phyloP scores from a whole-genome alignment of 768 basidiomycete genomes.

The Suillus weaverae region DNA sequence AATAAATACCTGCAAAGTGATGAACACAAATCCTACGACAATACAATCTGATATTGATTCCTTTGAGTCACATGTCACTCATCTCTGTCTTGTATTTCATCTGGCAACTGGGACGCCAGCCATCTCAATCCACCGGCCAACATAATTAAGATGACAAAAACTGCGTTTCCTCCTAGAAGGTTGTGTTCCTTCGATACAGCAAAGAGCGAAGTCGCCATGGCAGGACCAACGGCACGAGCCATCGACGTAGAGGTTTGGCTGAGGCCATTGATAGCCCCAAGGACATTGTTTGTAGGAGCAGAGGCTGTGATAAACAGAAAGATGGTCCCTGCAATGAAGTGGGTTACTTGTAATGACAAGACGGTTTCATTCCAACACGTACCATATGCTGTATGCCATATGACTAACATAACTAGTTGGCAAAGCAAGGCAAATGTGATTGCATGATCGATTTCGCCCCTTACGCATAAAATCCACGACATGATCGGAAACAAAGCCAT shows the following conservation, averaged over 20 bases:
- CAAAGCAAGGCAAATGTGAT: constrained; percentile 39
- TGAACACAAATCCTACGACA: not conserved
- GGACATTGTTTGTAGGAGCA: constrained; percentile 51
- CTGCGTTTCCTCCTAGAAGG: constrained; percentile 49
- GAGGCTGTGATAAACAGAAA: constrained; percentile 55
- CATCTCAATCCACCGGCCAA: constrained; percentile 29
- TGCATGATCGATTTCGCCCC: constrained; percentile 19
- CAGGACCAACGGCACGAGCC: constrained; percentile 51
- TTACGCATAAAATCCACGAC: constrained; percentile 35
- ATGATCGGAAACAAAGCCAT: constrained; percentile 46
- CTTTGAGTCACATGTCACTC: constrained; percentile 8
- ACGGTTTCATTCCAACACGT: constrained; percentile 12
- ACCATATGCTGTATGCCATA: constrained; percentile 47
- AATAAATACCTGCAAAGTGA: not conserved
- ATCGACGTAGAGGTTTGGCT: constrained; percentile 48
- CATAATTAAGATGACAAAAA: constrained; percentile 42
- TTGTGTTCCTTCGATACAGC: constrained; percentile 51
- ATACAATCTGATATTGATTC: not conserved
- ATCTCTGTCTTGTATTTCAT: constrained; percentile 36
- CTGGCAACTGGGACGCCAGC: constrained; percentile 24
- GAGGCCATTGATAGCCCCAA: constrained; percentile 61
- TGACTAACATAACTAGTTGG: constrained; percentile 24
- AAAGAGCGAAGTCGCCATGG: constrained; percentile 48
- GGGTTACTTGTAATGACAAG: not conserved
- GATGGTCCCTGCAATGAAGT: constrained; percentile 41